Evolutionary conservation across 73 alveolate species (phyloP), one percentile per base, ranked within the genome.

Genomic region (Halteria grandinella): DNA sequence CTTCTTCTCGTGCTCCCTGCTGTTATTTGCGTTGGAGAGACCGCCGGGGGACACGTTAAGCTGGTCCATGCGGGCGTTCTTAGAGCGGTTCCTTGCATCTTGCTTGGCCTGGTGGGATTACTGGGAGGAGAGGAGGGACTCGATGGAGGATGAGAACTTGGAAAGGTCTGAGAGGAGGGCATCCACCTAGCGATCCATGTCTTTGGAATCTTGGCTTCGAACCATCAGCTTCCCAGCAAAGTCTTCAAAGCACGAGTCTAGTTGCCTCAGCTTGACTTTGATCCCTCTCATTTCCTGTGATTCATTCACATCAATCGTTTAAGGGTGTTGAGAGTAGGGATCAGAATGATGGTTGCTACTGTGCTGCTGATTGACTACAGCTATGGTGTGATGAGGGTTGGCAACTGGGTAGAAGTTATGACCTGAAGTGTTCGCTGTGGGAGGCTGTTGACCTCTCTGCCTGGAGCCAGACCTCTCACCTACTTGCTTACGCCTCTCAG

Each of bases 401-500:
- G n/a, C n/a, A n/a, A n/a, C n/a, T n/a, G 50, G 50, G 24, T 60
- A 60, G 40, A 60, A 60, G 29, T 36, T 36, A 15, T 55, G 24
- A 14, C 77, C 77, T 21, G 77, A 40, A 20, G 37, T 60, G 77
- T 59, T 60, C 55, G 34, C 34, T 3, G 28, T 45, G n/a, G n/a
- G n/a, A n/a, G n/a, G n/a, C n/a, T 39, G 15, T 39, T 39, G 41
- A 4, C 36, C 39, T 28, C 80, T 32, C 0, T 64, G 49, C 27
- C 82, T 75, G 1, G 86, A 62, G 20, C 83, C 86, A 18, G 73
- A 52, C 43, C 83, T 70, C 12, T 55, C 85, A 7, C 28, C 74
- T n/a, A 28, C 48, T 27, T 28, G 3, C 63, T 83, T 83, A 59
- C 92, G 72, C 71, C 29, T 23, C 39, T 83, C 92, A 49, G 92